These are phyloP conservation scores for Hypsizygus ulmarius DNA, from an alignment of 1,284 basidiomycete species.

Conservation along the genomic window DNA sequence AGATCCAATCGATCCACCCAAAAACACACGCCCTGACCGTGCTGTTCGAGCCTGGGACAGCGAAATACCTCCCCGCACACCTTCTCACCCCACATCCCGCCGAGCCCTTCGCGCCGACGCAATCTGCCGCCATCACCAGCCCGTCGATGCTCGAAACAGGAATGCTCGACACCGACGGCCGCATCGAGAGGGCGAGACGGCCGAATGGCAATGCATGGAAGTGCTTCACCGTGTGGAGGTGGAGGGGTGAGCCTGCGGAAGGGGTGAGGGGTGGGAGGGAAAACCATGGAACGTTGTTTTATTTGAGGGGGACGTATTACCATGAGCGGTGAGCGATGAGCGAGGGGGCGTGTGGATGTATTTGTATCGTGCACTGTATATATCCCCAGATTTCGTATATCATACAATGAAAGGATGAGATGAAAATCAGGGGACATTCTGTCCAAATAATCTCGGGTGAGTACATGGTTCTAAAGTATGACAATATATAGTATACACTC, in stretches of 20 bases:
- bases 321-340: constrained; percentile 29
- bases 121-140: constrained; percentile 38
- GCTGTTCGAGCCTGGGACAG: constrained; percentile 37
- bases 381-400: too few species aligned
- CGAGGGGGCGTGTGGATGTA: neutral
- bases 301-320: constrained; percentile 44
- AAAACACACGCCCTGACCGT: constrained; percentile 41
- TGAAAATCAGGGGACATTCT: too few species aligned
- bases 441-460: too few species aligned
- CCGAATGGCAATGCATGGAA: constrained; percentile 55
- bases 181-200: constrained; percentile 36
- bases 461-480: too few species aligned
- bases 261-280: constrained; percentile 45
- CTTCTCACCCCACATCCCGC: constrained; percentile 34
- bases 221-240: constrained; percentile 48
- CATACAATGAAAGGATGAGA: too few species aligned
- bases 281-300: constrained; percentile 51
- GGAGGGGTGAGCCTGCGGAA: constrained; percentile 29
- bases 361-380: too few species aligned
- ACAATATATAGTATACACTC: too few species aligned
- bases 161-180: constrained; percentile 49
- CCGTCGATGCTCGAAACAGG: constrained; percentile 49
- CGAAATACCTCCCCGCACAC: constrained; percentile 34
- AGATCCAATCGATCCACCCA: constrained; percentile 47
- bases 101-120: constrained; percentile 30